Percentiles rank a stretch among this genome's conserved stretches.
These are phyloP conservation scores for Acanthamoeba polyphaga DNA, from an alignment of 208 protist species.

Conservation along the genomic window DNA sequence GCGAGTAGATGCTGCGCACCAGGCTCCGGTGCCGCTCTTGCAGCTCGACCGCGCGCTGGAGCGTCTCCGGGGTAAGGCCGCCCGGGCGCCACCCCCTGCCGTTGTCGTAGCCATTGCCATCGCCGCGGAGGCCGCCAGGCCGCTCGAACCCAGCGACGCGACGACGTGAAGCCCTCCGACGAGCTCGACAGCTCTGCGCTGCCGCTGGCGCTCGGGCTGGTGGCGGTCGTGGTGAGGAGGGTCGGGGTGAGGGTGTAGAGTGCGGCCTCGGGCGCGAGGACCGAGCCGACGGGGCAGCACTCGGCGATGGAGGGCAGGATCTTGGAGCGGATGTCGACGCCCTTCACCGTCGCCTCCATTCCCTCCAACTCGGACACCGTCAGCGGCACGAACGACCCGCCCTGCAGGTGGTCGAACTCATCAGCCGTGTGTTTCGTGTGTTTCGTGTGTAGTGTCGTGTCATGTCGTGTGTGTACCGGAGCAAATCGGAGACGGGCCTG, in stretches of 20 bases:
- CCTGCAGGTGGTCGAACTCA: not conserved
- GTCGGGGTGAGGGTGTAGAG: no score
- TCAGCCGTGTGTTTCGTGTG: not conserved
- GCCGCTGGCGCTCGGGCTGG: no score
- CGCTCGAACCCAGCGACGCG: no score
- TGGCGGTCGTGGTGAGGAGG: no score
- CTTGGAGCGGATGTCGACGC: constrained; percentile 36
- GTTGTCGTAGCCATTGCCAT: no score
- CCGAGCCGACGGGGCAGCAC: not conserved
- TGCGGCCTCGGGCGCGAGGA: no score
- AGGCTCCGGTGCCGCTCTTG: not conserved
- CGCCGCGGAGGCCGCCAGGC: no score
- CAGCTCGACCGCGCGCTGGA: not conserved
- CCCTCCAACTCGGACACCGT: not conserved
- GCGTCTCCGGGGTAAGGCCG: not conserved
- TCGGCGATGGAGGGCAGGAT: constrained; percentile 26
- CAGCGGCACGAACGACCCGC: not conserved
- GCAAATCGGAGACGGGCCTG: not conserved
- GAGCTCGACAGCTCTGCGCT: no score
- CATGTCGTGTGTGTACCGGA: not conserved
- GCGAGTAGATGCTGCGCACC: not conserved
- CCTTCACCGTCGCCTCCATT: not conserved
- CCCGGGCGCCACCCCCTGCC: no score
- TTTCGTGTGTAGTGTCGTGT: not conserved
- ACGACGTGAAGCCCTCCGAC: no score